Evolutionary conservation across 441 rosid genomes (phyloP).

Genomic region (Caryocar brasiliense): DNA sequence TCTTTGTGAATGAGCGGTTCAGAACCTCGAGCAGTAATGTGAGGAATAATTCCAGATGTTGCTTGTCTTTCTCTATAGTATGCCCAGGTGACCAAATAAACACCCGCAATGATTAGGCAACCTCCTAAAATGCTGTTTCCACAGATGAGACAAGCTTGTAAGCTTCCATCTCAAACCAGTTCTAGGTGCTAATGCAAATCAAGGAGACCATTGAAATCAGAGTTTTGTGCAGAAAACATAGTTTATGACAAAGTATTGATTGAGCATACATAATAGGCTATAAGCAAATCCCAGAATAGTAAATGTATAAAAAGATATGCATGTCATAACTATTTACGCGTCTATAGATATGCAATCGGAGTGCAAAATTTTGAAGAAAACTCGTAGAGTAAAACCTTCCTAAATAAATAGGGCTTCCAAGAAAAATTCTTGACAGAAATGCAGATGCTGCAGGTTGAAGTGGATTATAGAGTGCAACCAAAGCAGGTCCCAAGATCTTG

Average conservation of each 20-base stretch:
- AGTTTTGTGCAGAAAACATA: not conserved
- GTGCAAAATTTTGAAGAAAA: not conserved
- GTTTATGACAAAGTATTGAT: not conserved
- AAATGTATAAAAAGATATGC: no score
- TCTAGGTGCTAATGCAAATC: not conserved
- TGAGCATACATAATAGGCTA: not conserved
- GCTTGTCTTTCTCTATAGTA: conserved; percentile 53
- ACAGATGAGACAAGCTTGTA: conserved; percentile 6
- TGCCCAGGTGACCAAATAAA: conserved; percentile 91
- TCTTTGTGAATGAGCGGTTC: conserved; percentile 51
- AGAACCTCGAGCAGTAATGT: conserved; percentile 16
- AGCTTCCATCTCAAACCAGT: conserved; percentile 7
- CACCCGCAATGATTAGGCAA: conserved; percentile 66
- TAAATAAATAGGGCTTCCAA: conserved; percentile 79
- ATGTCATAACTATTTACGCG: no score
- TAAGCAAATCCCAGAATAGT: not conserved
- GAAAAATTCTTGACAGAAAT: conserved; percentile 71
- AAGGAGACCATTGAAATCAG: not conserved
- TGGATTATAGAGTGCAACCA: conserved; percentile 94
- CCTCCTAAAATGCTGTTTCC: conserved; percentile 70
- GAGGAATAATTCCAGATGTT: conserved; percentile 20
- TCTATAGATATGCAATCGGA: no score
- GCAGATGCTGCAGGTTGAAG: conserved; percentile 94
- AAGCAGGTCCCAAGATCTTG: conserved; percentile 86
- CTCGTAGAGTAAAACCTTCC: conserved; percentile 56